Evolutionary conservation across 345 rosid species (phyloP).

Genomic region (Cardamine resedifolia): DNA sequence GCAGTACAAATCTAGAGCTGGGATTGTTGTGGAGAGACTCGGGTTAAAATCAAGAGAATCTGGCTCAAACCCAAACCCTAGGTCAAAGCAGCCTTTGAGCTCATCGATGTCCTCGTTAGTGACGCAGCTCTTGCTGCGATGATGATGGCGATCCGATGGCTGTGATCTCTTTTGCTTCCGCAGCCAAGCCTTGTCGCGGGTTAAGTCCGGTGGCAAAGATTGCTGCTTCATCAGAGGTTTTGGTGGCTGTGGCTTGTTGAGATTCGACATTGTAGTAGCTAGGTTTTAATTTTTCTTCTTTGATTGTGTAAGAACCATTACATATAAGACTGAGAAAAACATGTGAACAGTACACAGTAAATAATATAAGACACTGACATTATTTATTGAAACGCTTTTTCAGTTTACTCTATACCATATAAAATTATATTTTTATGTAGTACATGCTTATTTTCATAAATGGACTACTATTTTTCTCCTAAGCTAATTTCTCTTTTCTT

Average conservation of each 20-base stretch:
- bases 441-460: no score
- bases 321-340: neutral
- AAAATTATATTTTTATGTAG: no score
- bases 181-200: constrained; percentile 68
- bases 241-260: constrained; percentile 28
- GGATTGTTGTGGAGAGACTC: constrained; percentile 59
- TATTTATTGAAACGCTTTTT: neutral
- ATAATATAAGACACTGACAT: no score
- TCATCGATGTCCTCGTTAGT: constrained; percentile 80
- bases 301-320: neutral
- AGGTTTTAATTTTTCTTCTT: neutral
- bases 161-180: constrained; percentile 47
- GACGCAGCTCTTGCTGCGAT: constrained; percentile 45
- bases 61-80: constrained; percentile 70
- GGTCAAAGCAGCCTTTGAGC: constrained; percentile 73
- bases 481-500: no score
- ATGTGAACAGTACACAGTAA: neutral
- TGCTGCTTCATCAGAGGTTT: constrained; percentile 53
- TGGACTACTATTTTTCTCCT: no score
- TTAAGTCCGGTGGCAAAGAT: constrained; percentile 64
- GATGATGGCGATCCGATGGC: neutral
- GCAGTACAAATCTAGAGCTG: constrained; percentile 68
- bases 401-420: neutral
- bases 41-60: constrained; percentile 64
- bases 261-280: constrained; percentile 26